phyloP scores from a whole-genome alignment of 306 rosid genomes.

The Lathyrus tuberosus region DNA sequence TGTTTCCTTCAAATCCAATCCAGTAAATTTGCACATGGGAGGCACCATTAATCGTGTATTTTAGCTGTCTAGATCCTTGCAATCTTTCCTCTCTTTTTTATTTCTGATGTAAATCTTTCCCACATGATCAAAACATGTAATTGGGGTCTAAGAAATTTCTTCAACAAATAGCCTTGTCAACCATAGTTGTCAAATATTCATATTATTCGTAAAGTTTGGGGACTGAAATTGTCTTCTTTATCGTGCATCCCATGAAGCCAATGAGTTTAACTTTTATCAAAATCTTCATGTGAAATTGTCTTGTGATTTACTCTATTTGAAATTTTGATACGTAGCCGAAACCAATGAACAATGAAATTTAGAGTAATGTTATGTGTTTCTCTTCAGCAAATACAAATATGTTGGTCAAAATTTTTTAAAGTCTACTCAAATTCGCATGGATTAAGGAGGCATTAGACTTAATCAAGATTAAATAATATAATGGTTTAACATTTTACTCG shows the following conservation, averaged over 20 bases:
- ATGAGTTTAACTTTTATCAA: constrained; percentile 35
- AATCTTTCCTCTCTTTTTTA: constrained; percentile 34
- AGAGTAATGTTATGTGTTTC: too few species aligned
- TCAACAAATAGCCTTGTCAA: constrained; percentile 23
- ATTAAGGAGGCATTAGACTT: too few species aligned
- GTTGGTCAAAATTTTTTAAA: too few species aligned
- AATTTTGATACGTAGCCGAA: too few species aligned
- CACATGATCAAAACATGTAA: constrained; percentile 36
- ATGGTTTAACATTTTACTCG: too few species aligned
- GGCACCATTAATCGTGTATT: constrained; percentile 31
- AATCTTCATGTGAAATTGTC: constrained; percentile 41
- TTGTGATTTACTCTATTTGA: neutral
- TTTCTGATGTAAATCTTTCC: constrained; percentile 35
- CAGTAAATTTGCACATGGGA: constrained; percentile 45
- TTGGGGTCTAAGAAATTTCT: constrained; percentile 25
- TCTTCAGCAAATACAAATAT: too few species aligned
- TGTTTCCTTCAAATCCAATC: constrained; percentile 40
- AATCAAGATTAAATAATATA: too few species aligned
- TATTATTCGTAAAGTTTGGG: constrained; percentile 42
- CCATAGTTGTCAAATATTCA: constrained; percentile 37
- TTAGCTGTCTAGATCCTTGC: constrained; percentile 41
- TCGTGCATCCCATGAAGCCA: constrained; percentile 17
- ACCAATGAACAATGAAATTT: too few species aligned
- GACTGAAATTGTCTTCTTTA: constrained; percentile 36
- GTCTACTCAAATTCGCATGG: too few species aligned